phyloP scores from a whole-genome alignment of 208 protist species.

The Leishmania lainsoni region DNA sequence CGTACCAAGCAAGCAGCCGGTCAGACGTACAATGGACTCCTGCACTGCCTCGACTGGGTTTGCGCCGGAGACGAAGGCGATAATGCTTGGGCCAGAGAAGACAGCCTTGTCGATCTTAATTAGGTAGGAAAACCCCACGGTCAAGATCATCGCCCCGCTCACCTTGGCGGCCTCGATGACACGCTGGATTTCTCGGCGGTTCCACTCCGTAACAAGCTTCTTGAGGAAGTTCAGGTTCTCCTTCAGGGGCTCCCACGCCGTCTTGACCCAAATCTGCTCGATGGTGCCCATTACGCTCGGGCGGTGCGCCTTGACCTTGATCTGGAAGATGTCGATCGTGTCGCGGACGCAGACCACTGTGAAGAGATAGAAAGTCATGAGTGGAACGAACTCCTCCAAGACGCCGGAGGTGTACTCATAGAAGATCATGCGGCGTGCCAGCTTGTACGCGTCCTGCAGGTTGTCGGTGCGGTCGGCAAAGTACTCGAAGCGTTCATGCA shows the following conservation, averaged over 20 bases:
- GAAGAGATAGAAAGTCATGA: conserved; percentile 93
- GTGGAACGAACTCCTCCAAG: conserved; percentile 87
- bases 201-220: conserved; percentile 47
- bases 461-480: conserved; percentile 52
- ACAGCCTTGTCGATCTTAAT: conserved; percentile 63
- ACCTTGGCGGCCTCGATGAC: conserved; percentile 90
- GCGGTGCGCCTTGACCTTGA: conserved; percentile 45
- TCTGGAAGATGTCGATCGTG: conserved; percentile 70
- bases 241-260: conserved; percentile 45
- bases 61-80: conserved; percentile 84
- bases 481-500: conserved; percentile 43
- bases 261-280: conserved; percentile 51
- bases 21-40: conserved; percentile 83
- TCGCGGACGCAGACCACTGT: conserved; percentile 79
- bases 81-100: conserved; percentile 87
- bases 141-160: conserved; percentile 84
- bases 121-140: conserved; percentile 82
- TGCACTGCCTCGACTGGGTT: conserved; percentile 90
- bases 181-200: conserved; percentile 77
- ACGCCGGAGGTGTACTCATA: conserved; percentile 73
- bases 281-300: conserved; percentile 29
- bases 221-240: conserved; percentile 67
- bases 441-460: conserved; percentile 67
- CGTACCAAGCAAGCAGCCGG: conserved; percentile 83
- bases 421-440: conserved; percentile 74